phyloP scores from a whole-genome alignment of 2,329 filamentous ascomycete species.

The Claviceps fusiformis region DNA sequence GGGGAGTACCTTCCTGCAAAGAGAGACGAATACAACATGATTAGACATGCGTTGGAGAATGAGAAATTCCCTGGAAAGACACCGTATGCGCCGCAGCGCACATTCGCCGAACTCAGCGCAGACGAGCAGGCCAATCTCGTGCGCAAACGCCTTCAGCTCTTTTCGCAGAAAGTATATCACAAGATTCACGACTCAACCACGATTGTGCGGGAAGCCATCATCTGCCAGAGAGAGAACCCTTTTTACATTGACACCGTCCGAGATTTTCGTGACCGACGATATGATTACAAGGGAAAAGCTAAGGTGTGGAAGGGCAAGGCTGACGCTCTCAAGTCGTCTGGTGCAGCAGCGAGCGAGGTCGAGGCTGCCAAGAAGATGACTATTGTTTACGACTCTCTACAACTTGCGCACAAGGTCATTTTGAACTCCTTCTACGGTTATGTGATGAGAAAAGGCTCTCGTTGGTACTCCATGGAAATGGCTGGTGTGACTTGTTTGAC shows the following conservation, averaged over 20 bases:
- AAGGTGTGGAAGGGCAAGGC: slow-evolving; percentile 99
- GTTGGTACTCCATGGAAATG: slow-evolving; percentile 99
- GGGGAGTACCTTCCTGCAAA: slow-evolving; percentile 95
- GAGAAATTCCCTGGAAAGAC: slow-evolving; percentile 77
- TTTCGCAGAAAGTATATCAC: slow-evolving; percentile 98
- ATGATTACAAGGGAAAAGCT: slow-evolving; percentile 96
- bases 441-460: slow-evolving; percentile 96
- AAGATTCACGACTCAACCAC: slow-evolving; percentile 95
- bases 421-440: slow-evolving; percentile 98
- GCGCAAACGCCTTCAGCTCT: slow-evolving; percentile 78
- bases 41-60: slow-evolving; percentile 77
- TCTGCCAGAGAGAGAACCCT: slow-evolving; percentile 94
- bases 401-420: slow-evolving; percentile 97
- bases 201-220: slow-evolving; percentile 88
- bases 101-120: slow-evolving; percentile 65
- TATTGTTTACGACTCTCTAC: slow-evolving; percentile 84
- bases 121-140: slow-evolving; percentile 74
- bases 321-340: slow-evolving; percentile 68
- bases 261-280: slow-evolving; percentile 90
- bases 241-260: slow-evolving; percentile 97
- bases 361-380: slow-evolving; percentile 99
- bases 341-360: slow-evolving; percentile 61
- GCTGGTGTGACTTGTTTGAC: slow-evolving; percentile 95
- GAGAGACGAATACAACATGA: slow-evolving; percentile 98
- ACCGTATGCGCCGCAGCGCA: slow-evolving; percentile 54